Conservation (phyloP, 495 filamentous ascomycete genomes). For the Evernia prunastri region DNA sequence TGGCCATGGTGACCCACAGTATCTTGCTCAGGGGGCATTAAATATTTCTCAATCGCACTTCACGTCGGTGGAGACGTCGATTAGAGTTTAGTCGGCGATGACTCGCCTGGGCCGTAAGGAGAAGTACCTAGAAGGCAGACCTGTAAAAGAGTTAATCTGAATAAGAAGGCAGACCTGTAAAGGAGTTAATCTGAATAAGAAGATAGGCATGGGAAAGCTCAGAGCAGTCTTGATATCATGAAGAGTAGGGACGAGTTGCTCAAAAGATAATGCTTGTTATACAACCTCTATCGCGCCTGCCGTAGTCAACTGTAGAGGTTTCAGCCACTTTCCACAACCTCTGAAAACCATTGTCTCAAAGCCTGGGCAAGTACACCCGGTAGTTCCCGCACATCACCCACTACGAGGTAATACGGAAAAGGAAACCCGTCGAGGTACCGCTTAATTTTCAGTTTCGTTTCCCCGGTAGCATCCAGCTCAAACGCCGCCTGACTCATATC, state of each 20-base stretch:
- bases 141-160: not conserved
- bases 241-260: not conserved
- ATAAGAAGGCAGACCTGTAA: too few species aligned
- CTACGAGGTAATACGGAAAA: constrained; percentile 91
- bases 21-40: not conserved
- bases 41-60: not conserved
- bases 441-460: constrained; percentile 68
- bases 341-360: constrained; percentile 92
- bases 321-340: constrained; percentile 56
- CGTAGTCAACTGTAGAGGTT: not conserved
- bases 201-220: not conserved
- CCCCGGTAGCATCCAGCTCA: constrained; percentile 51
- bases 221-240: not conserved
- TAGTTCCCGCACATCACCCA: constrained; percentile 83
- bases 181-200: not conserved
- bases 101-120: not conserved
- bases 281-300: constrained; percentile 4
- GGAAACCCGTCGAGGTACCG: constrained; percentile 93
- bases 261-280: not conserved
- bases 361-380: constrained; percentile 81
- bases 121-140: too few species aligned
- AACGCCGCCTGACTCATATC: constrained; percentile 78
- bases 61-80: not conserved
- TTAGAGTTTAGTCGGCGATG: not conserved
- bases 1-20: not conserved